phyloP scores from a whole-genome alignment of 495 filamentous ascomycete species.

The Baudoinia panamericana region DNA sequence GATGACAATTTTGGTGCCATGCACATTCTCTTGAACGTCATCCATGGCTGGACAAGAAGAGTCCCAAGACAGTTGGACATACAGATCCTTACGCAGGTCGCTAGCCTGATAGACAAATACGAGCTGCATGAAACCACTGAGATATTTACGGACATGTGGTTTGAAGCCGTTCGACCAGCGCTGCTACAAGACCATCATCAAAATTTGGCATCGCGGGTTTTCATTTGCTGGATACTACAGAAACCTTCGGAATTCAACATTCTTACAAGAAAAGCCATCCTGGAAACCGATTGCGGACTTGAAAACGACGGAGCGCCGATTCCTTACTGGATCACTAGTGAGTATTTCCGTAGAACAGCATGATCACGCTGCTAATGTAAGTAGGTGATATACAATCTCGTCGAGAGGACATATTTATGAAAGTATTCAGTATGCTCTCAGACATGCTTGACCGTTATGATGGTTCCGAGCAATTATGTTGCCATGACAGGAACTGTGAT shows the following conservation, averaged over 20 bases:
- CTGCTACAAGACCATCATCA: background rate
- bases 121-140: constrained; percentile 33
- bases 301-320: background rate
- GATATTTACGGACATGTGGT: constrained; percentile 37
- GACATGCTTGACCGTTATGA: background rate
- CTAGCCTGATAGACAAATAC: constrained; percentile 40
- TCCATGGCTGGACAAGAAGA: constrained; percentile 35
- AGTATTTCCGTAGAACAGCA: background rate
- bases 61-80: constrained; percentile 33
- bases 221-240: background rate
- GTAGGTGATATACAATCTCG: background rate
- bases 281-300: constrained; percentile 2
- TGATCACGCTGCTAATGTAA: background rate
- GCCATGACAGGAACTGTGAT: background rate
- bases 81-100: constrained; percentile 38
- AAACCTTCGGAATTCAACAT: background rate
- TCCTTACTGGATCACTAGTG: constrained; percentile 1
- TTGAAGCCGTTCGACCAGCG: constrained; percentile 7
- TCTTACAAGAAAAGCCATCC: background rate
- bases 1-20: constrained; percentile 34
- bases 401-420: background rate
- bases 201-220: background rate
- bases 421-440: background rate
- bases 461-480: background rate
- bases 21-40: constrained; percentile 36